A percentile compares a stretch with the other conserved stretches of the same genome.
These are phyloP conservation scores for Calonectria naviculata DNA, from an alignment of 2,329 filamentous ascomycete genomes.

Conservation along the genomic window DNA sequence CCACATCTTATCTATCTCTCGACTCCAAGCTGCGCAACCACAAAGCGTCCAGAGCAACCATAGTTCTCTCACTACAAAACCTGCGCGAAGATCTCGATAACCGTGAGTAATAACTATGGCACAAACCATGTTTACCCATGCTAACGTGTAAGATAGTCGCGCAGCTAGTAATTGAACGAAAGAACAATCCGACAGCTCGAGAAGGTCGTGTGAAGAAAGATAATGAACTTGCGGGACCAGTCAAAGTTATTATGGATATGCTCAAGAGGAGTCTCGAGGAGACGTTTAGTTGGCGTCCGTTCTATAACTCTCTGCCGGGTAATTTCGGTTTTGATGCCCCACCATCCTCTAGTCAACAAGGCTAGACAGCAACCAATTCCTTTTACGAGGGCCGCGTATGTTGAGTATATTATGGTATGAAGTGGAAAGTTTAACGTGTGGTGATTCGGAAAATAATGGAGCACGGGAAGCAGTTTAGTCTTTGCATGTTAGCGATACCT, in stretches of 20 bases:
- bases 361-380: too few species aligned
- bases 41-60: conserved; percentile 8
- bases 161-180: not conserved
- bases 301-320: not conserved
- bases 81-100: conserved; percentile 20
- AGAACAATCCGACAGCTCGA: not conserved
- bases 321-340: not conserved
- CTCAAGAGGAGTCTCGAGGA: not conserved
- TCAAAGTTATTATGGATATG: not conserved
- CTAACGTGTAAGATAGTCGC: not conserved
- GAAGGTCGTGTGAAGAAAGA: not conserved
- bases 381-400: not conserved
- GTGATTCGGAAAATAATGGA: too few species aligned
- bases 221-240: not conserved
- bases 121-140: not conserved
- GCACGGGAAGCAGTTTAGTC: too few species aligned
- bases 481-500: too few species aligned
- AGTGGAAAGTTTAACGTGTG: too few species aligned
- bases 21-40: conserved; percentile 29
- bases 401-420: too few species aligned
- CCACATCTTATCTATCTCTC: conserved; percentile 22
- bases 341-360: not conserved
- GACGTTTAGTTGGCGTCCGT: not conserved
- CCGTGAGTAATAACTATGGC: conserved; percentile 2
- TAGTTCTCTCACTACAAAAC: conserved; percentile 18